Evolutionary conservation across 306 rosid genomes (phyloP).

Genomic region (Sicyos baderoa): DNA sequence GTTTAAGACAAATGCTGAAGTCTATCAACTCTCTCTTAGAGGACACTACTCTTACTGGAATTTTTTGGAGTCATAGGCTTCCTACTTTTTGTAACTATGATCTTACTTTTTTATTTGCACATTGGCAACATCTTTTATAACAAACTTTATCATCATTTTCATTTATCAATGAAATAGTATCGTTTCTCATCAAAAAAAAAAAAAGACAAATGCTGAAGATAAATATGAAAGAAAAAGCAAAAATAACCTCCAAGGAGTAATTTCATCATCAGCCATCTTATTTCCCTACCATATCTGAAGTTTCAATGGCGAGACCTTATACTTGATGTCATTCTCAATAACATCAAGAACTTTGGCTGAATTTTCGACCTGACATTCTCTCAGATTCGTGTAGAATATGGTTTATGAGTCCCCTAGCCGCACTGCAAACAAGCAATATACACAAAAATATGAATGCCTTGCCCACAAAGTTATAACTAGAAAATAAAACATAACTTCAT

Average conservation of each 20-base stretch:
- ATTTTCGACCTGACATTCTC: slow-evolving; percentile 65
- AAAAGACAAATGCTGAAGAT: not conserved
- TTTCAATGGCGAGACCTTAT: not conserved
- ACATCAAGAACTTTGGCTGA: slow-evolving; percentile 41
- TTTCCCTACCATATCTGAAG: no score
- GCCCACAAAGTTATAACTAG: not conserved
- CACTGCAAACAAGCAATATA: slow-evolving; percentile 37
- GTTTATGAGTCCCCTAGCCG: slow-evolving; percentile 92
- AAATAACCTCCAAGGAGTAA: not conserved
- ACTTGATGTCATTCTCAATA: slow-evolving; percentile 8
- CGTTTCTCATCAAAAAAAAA: no score
- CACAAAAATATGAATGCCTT: not conserved
- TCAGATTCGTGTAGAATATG: slow-evolving; percentile 71
- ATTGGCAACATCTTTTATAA: no score
- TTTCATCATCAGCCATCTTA: no score
- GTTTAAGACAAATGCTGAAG: not conserved
- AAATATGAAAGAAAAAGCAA: not conserved
- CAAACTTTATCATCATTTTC: no score
- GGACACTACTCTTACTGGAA: no score
- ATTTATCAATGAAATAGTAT: no score
- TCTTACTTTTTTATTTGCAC: no score
- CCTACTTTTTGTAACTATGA: no score
- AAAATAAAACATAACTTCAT: not conserved
- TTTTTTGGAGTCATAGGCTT: no score
- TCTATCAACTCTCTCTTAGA: no score